A percentile compares a stretch with the other conserved stretches of the same genome.
phyloP scores from a whole-genome alignment of 2,329 filamentous ascomycete species.

The Knoxdaviesia proteae region DNA sequence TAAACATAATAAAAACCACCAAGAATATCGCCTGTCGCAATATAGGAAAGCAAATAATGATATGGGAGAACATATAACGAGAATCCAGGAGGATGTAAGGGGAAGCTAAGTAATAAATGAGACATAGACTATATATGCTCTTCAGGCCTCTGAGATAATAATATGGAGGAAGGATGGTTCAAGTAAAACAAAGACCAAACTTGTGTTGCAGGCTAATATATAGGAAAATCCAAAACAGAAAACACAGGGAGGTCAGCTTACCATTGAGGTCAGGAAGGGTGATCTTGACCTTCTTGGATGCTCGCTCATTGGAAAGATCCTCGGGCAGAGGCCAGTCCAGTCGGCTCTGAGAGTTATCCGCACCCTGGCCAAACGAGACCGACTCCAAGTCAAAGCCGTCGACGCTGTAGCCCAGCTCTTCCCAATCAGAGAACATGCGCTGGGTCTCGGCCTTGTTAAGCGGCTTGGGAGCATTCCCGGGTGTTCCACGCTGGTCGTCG shows the following conservation, averaged over 20 bases:
- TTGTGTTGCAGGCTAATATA: no score
- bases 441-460: constrained; percentile 33
- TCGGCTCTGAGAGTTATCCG: constrained; percentile 38
- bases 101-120: no score
- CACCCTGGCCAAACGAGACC: constrained; percentile 17
- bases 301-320: constrained; percentile 35
- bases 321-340: constrained; percentile 43
- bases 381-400: constrained; percentile 45
- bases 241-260: constrained; percentile 12
- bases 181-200: no score
- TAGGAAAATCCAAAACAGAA: no score
- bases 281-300: constrained; percentile 33
- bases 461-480: constrained; percentile 30
- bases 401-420: constrained; percentile 47
- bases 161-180: no score
- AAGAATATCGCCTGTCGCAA: no score
- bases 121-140: no score
- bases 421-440: constrained; percentile 43
- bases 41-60: no score
- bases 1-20: no score
- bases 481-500: constrained; percentile 42
- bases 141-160: no score
- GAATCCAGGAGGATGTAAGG: no score
- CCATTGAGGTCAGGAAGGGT: constrained; percentile 48
- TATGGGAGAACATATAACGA: no score